These are phyloP conservation scores for Macrophomina tecta DNA, from an alignment of 2,329 filamentous ascomycete species.

Conservation along the genomic window DNA sequence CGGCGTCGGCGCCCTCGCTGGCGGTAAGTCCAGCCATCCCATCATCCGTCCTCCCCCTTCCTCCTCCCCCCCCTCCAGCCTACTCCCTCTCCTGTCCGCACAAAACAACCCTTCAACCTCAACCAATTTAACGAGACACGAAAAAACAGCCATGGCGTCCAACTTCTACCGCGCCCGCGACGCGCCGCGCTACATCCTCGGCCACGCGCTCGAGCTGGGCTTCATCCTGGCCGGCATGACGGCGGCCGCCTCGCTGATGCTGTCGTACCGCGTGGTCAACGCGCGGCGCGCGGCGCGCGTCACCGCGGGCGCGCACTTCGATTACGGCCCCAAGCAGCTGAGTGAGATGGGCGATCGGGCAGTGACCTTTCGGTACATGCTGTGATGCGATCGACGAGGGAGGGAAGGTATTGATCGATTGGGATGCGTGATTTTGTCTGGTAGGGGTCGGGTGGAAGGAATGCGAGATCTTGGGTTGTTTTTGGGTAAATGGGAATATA, in stretches of 20 bases:
- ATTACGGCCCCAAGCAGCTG: slow-evolving; percentile 59
- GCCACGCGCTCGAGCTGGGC: slow-evolving; percentile 58
- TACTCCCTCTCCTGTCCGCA: too few species aligned
- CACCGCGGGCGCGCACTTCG: slow-evolving; percentile 44
- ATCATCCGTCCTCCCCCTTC: background rate
- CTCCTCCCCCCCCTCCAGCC: background rate
- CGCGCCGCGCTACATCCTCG: slow-evolving; percentile 56
- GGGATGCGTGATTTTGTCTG: too few species aligned
- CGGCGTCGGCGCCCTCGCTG: slow-evolving; percentile 38
- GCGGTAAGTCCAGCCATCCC: slow-evolving; percentile 26
- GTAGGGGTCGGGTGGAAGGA: too few species aligned
- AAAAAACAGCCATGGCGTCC: slow-evolving; percentile 65
- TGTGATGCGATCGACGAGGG: slow-evolving; percentile 40
- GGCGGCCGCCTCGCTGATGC: slow-evolving; percentile 51
- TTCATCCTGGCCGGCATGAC: slow-evolving; percentile 57
- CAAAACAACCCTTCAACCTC: too few species aligned
- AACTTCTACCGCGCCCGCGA: slow-evolving; percentile 70
- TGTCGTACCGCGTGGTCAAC: slow-evolving; percentile 65
- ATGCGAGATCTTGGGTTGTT: too few species aligned
- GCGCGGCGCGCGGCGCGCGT: slow-evolving; percentile 54
- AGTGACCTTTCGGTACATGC: slow-evolving; percentile 67
- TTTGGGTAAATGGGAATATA: too few species aligned
- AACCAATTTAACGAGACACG: too few species aligned
- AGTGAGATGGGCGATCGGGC: slow-evolving; percentile 67
- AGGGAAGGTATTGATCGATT: too few species aligned